Conservation (phyloP, 495 filamentous ascomycete species). For the Beverwykella pulmonaria region DNA sequence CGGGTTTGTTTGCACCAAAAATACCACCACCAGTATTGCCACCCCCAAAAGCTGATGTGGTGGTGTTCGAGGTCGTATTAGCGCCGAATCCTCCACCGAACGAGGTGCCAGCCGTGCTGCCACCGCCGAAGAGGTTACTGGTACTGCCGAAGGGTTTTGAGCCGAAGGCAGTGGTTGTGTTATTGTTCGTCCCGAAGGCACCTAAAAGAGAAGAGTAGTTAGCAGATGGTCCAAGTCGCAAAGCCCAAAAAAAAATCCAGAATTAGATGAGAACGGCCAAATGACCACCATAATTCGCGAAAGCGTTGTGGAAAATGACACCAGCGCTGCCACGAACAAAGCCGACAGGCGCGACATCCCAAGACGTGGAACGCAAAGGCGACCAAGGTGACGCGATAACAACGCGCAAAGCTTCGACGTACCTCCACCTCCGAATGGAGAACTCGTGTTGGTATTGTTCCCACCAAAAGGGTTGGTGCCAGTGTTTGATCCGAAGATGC, state of each 20-base stretch:
- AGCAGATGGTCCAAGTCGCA: neutral
- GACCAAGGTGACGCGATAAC: conserved; percentile 18
- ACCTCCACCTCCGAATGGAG: conserved; percentile 51
- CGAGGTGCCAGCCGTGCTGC: conserved; percentile 10
- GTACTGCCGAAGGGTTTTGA: conserved; percentile 31
- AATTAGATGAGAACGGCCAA: neutral
- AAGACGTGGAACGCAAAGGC: conserved; percentile 4
- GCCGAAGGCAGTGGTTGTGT: conserved; percentile 38
- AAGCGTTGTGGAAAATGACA: neutral
- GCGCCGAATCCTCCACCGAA: conserved; percentile 56
- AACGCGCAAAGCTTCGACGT: conserved; percentile 46
- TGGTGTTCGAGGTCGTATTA: conserved; percentile 17
- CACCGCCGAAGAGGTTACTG: conserved; percentile 26
- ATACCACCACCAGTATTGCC: conserved; percentile 51
- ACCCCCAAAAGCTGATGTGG: conserved; percentile 56
- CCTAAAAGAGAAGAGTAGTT: conserved; percentile 4
- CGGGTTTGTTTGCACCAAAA: conserved; percentile 51
- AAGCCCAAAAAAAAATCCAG: neutral
- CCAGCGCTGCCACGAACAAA: neutral
- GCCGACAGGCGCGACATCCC: conserved; percentile 2
- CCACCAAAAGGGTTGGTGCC: conserved; percentile 60
- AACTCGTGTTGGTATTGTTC: conserved; percentile 47
- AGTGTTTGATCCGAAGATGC: conserved; percentile 43
- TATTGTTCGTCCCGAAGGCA: conserved; percentile 35
- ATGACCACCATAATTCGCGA: neutral